Conservation (phyloP, 169 alveolate species). For the Babesia ovata region DNA sequence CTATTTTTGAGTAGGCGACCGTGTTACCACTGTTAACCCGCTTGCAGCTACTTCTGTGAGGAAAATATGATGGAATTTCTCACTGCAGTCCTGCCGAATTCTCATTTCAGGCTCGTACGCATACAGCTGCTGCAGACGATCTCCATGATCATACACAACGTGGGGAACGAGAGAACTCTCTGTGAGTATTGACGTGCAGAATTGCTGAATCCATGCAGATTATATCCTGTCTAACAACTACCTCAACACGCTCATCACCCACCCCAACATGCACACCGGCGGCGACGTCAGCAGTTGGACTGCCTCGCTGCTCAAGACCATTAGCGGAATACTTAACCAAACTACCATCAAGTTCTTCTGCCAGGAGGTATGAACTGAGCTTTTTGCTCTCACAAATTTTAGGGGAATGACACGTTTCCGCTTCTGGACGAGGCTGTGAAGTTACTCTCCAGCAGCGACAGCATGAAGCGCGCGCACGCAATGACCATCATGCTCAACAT, state of each 20-base stretch:
- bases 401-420: constrained; percentile 60
- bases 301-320: constrained; percentile 60
- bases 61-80: constrained; percentile 59
- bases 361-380: constrained; percentile 16
- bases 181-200: constrained; percentile 23
- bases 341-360: constrained; percentile 67
- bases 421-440: constrained; percentile 48
- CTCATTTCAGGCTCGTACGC: constrained; percentile 41
- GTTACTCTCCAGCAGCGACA: constrained; percentile 58
- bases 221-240: constrained; percentile 62
- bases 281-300: constrained; percentile 72
- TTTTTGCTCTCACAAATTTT: background rate
- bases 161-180: constrained; percentile 28
- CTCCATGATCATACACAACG: constrained; percentile 62
- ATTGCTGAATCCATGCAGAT: constrained; percentile 6
- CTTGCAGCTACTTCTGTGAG: constrained; percentile 68
- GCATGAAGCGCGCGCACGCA: constrained; percentile 67
- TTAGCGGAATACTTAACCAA: constrained; percentile 38
- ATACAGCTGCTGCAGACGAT: constrained; percentile 68
- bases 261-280: constrained; percentile 51
- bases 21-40: background rate
- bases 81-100: constrained; percentile 50
- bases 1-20: constrained; percentile 52
- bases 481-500: constrained; percentile 62
- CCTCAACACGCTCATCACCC: constrained; percentile 49